These are phyloP conservation scores for Suhomyces bolitotheri DNA, from an alignment of 1,139 yeast genomes.

Conservation along the genomic window DNA sequence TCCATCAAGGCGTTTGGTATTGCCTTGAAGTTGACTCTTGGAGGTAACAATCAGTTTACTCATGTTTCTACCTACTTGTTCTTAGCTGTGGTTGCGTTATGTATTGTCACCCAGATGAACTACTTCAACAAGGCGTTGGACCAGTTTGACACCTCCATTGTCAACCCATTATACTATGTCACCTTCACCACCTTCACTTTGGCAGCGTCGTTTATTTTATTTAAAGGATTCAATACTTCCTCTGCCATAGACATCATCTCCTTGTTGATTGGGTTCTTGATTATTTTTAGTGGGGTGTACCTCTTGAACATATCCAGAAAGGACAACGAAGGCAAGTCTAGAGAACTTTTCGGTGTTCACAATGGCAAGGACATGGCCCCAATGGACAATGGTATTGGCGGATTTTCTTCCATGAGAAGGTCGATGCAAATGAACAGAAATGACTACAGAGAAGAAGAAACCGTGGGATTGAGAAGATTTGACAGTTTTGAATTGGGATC, in stretches of 20 bases:
- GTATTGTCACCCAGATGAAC: constrained; percentile 90
- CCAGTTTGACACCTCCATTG: constrained; percentile 90
- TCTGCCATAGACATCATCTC: constrained; percentile 80
- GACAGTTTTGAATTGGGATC: constrained; percentile 60
- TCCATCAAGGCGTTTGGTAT: constrained; percentile 92
- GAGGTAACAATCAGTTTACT: constrained; percentile 88
- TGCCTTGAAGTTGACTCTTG: constrained; percentile 79
- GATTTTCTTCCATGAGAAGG: constrained; percentile 58
- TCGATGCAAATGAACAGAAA: constrained; percentile 67
- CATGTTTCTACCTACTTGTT: constrained; percentile 83
- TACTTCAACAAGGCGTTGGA: constrained; percentile 91
- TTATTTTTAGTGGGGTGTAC: constrained; percentile 86
- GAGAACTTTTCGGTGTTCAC: constrained; percentile 67
- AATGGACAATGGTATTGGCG: constrained; percentile 82
- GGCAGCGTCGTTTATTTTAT: constrained; percentile 81
- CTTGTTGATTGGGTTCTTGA: constrained; percentile 81
- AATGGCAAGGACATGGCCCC: constrained; percentile 59
- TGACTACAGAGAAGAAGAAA: constrained; percentile 48
- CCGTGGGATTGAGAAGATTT: constrained; percentile 59
- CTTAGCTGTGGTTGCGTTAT: constrained; percentile 72
- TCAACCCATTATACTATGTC: constrained; percentile 87
- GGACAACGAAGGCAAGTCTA: constrained; percentile 53
- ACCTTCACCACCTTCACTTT: constrained; percentile 89
- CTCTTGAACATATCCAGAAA: constrained; percentile 77
- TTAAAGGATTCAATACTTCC: constrained; percentile 85